Evolutionary conservation across 352 stramenopile species (phyloP).

Genomic region (Pythium brassicae): DNA sequence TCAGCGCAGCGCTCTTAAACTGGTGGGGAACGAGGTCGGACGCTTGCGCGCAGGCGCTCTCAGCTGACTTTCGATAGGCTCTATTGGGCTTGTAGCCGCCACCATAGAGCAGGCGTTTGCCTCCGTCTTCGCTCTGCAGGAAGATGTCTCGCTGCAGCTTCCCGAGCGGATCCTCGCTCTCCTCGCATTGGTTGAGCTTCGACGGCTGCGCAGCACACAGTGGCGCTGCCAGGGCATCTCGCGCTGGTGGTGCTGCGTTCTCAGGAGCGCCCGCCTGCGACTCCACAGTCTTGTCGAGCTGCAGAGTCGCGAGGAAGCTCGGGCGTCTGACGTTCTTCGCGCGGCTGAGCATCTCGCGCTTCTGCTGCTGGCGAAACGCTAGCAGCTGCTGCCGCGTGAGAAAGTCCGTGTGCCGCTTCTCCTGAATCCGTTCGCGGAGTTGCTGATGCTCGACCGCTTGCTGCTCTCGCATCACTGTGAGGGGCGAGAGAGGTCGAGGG

Average conservation of each 20-base stretch:
- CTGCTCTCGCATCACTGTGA: neutral
- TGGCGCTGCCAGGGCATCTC: too few species aligned
- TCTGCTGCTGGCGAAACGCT: constrained; percentile 20
- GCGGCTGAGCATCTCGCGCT: constrained; percentile 8
- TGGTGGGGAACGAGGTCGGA: neutral
- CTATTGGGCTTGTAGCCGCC: constrained; percentile 26
- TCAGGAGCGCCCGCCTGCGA: too few species aligned
- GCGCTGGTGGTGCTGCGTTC: neutral
- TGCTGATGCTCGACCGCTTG: constrained; percentile 6
- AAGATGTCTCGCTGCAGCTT: constrained; percentile 12
- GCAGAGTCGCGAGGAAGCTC: constrained; percentile 26
- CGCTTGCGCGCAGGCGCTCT: neutral
- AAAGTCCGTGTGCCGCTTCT: constrained; percentile 11
- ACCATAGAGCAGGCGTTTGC: constrained; percentile 22
- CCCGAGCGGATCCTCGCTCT: constrained; percentile 1
- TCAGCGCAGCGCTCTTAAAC: neutral
- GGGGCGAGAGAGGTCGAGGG: neutral
- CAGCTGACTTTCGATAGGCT: neutral
- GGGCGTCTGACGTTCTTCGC: constrained; percentile 13
- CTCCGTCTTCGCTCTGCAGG: constrained; percentile 12
- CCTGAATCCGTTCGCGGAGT: constrained; percentile 12
- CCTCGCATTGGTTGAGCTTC: constrained; percentile 1
- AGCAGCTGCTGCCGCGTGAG: constrained; percentile 12
- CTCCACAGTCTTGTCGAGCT: constrained; percentile 13
- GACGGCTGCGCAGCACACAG: neutral